A percentile compares a stretch with the other conserved stretches of the same genome.
Evolutionary conservation across 2,329 filamentous ascomycete species (phyloP).

Genomic region (Trichophyton rubrum): DNA sequence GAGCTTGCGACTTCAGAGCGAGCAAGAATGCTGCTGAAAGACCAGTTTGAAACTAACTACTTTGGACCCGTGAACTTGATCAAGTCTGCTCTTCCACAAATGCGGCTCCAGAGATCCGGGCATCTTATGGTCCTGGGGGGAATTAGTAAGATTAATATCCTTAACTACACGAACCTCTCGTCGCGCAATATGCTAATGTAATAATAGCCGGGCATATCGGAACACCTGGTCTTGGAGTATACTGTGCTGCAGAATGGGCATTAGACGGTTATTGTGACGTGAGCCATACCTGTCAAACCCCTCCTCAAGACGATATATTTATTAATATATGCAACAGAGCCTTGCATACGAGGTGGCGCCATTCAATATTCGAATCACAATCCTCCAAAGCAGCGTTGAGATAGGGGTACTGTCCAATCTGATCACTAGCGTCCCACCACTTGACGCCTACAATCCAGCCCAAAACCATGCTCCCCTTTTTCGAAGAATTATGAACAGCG

Average conservation of each 20-base stretch:
- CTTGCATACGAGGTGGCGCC: conserved; percentile 92
- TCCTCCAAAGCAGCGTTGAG: conserved; percentile 91
- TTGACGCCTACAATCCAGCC: conserved; percentile 55
- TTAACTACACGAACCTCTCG: background rate
- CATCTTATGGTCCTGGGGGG: conserved; percentile 85
- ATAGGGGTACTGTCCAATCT: conserved; percentile 77
- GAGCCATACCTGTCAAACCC: conserved; percentile 10
- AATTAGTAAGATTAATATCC: conserved; percentile 44
- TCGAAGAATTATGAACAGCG: conserved; percentile 66
- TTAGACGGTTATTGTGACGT: conserved; percentile 91
- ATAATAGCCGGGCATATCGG: conserved; percentile 65
- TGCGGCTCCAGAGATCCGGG: conserved; percentile 68
- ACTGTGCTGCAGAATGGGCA: conserved; percentile 87
- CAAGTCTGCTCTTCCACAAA: conserved; percentile 68
- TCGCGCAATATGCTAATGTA: background rate
- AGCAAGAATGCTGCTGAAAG: conserved; percentile 66
- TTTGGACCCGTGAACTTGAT: conserved; percentile 95
- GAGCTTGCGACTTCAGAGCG: conserved; percentile 64
- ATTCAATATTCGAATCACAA: conserved; percentile 92
- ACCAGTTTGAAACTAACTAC: conserved; percentile 91
- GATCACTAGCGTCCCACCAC: conserved; percentile 68
- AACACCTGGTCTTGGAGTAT: conserved; percentile 80
- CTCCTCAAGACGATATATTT: background rate
- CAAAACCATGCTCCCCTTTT: conserved; percentile 67
- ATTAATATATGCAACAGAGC: conserved; percentile 33